Evolutionary conservation across 768 basidiomycete genomes (phyloP).

Genomic region (Dentipellis sp.): DNA sequence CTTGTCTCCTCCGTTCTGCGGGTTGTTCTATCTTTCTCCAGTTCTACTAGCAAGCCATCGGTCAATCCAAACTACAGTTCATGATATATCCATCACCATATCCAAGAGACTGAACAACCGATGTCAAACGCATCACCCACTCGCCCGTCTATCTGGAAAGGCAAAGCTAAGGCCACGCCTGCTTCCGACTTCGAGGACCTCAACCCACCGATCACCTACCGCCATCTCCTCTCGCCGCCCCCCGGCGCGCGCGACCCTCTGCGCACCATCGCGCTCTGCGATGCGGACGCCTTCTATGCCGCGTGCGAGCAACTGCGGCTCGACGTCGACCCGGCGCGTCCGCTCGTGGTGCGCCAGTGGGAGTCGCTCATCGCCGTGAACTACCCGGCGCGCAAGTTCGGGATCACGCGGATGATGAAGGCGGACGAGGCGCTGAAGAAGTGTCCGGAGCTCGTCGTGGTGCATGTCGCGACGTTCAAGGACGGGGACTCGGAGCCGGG

Average conservation of each 20-base stretch:
- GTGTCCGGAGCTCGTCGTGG: constrained; percentile 76
- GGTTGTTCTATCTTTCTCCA: too few species aligned
- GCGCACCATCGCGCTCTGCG: constrained; percentile 82
- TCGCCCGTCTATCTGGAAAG: constrained; percentile 1
- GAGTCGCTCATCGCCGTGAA: constrained; percentile 87
- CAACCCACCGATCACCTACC: constrained; percentile 64
- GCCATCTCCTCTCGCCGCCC: constrained; percentile 61
- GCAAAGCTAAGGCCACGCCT: constrained; percentile 5
- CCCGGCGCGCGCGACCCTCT: constrained; percentile 68
- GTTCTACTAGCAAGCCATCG: too few species aligned
- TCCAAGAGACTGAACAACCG: neutral
- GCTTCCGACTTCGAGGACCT: constrained; percentile 46
- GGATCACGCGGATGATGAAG: constrained; percentile 88
- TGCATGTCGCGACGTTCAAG: constrained; percentile 93
- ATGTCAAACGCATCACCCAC: neutral
- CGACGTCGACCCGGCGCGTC: constrained; percentile 46
- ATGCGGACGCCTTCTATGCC: constrained; percentile 81
- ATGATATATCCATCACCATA: neutral
- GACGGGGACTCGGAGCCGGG: constrained; percentile 82
- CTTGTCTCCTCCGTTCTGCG: too few species aligned
- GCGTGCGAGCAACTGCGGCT: constrained; percentile 84
- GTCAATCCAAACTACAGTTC: too few species aligned
- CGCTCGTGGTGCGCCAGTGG: constrained; percentile 86
- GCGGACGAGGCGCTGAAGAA: constrained; percentile 73
- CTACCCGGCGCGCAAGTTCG: constrained; percentile 87